Percentiles rank a stretch among this genome's conserved stretches.
phyloP scores from a whole-genome alignment of 495 filamentous ascomycete genomes.

The Penicillium herquei region DNA sequence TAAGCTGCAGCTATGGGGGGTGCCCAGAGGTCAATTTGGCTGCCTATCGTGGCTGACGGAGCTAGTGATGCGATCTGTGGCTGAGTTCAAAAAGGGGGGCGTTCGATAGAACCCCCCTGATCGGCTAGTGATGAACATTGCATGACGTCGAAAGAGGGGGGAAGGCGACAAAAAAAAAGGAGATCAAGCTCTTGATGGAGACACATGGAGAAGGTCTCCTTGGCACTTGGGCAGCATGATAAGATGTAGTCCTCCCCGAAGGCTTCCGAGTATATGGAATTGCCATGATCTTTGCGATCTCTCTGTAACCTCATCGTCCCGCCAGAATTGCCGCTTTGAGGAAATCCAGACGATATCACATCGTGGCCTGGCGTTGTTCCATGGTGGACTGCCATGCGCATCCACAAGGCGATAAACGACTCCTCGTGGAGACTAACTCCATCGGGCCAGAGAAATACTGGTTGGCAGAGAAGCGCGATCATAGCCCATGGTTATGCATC shows the following conservation, averaged over 20 bases:
- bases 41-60: slow-evolving; percentile 21
- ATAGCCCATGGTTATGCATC: neutral
- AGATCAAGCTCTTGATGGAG: neutral
- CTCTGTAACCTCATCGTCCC: slow-evolving; percentile 1
- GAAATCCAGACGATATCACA: neutral
- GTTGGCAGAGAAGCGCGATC: neutral
- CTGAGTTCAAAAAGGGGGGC: slow-evolving; percentile 11
- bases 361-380: neutral
- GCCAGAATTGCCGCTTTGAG: neutral
- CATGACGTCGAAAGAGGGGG: slow-evolving; percentile 18
- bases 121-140: slow-evolving; percentile 5
- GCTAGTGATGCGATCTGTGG: slow-evolving; percentile 18
- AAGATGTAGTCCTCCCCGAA: neutral
- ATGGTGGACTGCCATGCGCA: neutral
- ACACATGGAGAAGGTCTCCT: too few relatives aligned
- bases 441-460: neutral
- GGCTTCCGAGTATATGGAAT: neutral
- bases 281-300: slow-evolving; percentile 4
- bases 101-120: slow-evolving; percentile 1
- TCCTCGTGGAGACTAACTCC: neutral
- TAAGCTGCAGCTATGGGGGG: too few relatives aligned
- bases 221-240: too few relatives aligned
- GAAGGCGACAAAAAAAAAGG: neutral
- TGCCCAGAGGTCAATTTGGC: slow-evolving; percentile 8
- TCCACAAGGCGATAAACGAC: neutral